These are phyloP conservation scores for Barnettozyma wickerhamii DNA, from an alignment of 805 yeast species.

Conservation along the genomic window DNA sequence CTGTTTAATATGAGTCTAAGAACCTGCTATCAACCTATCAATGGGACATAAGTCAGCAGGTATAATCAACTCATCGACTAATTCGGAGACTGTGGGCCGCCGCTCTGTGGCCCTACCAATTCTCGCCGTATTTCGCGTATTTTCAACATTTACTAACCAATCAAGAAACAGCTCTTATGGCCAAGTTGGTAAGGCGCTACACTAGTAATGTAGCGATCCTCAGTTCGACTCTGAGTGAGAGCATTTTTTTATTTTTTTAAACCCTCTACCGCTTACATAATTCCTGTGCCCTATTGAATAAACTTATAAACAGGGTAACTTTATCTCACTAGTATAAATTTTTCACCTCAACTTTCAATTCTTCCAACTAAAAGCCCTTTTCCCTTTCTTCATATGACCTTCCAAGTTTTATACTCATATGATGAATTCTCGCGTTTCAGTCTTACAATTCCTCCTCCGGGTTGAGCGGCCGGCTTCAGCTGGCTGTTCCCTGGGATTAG, in stretches of 20 bases:
- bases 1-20: background rate
- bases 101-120: background rate
- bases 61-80: too few species aligned
- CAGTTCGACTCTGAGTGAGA: slow-evolving; percentile 72
- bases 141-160: background rate
- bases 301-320: background rate
- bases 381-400: slow-evolving; percentile 22
- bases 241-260: slow-evolving; percentile 34
- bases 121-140: too few species aligned
- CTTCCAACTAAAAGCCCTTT: too few species aligned
- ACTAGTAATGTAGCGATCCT: slow-evolving; percentile 82
- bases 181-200: slow-evolving; percentile 78
- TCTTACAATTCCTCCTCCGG: slow-evolving; percentile 24
- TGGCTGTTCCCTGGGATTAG: slow-evolving; percentile 19
- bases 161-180: slow-evolving; percentile 40
- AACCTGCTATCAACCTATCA: too few species aligned
- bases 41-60: too few species aligned
- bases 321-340: slow-evolving; percentile 4
- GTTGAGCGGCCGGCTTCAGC: slow-evolving; percentile 20
- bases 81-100: background rate
- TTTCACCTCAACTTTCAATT: background rate
- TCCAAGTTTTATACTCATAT: slow-evolving; percentile 31
- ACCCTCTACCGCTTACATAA: too few species aligned
- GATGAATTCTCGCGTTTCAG: slow-evolving; percentile 29
- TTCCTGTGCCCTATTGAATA: background rate